Evolutionary conservation across 176 grass and related monocot species (phyloP), one percentile per base, ranked within the genome.

Genomic region (Aegilops longissima): DNA sequence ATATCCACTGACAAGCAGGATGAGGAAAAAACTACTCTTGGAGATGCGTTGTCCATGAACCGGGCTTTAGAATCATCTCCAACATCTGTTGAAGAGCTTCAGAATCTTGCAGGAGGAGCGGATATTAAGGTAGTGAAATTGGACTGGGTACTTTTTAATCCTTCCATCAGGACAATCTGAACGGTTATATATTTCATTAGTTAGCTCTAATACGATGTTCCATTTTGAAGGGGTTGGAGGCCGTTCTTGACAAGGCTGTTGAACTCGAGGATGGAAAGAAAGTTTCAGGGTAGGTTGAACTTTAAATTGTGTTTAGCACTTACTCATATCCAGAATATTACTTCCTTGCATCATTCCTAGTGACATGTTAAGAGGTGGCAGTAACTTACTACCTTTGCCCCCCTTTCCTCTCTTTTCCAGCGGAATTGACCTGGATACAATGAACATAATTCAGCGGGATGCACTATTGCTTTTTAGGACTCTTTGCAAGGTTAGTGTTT

Each of bases 261-360:
- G 94, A 97, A 88, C 87, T 99, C 83, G 97, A 97, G 85, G 87
- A 99, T 93, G 94, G 94, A 23, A 99, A 97, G 82, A 99, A 99
- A 94, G 86, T 90, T n/a, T 91, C 63, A n/a, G 77, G 92, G 97
- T 99, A 85, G 20, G 88, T 90, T 80, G 76, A 72, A 59, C 12
- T 45, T 85, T 80, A 80, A 81, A 9, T 59, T 93, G 24, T 71
- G 59, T 62, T 64, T 78, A n/a, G 35, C 75, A 66, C 23, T 81
- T 69, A 54, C n/a, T 85, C n/a, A 54, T 88, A 70, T 78, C 9
- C 83, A 66, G 9, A 6, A 29, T 87, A 47, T 27, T 82, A 30
- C 74, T 65, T 79, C 21, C 83, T 56, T 90, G 39, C 80, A 63
- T 73, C 39, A 73, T 82, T 86, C 54, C 31, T 73, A 44, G 18